Conservation (phyloP, 177 flowering plant genomes). For the Tripterygium wilfordii region DNA sequence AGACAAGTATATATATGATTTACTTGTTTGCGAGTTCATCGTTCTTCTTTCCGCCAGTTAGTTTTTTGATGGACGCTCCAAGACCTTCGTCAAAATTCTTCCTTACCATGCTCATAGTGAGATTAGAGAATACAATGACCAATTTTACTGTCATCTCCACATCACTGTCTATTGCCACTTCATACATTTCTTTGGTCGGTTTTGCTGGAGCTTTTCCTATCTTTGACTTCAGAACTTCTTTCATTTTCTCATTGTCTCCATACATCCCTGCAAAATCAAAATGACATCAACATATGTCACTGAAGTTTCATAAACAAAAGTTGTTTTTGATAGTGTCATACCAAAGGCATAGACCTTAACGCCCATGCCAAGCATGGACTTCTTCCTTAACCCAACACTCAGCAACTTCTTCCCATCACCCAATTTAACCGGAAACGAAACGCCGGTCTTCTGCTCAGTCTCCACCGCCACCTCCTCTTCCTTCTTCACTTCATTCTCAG, state of each 20-base stretch:
- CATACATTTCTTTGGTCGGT: slow-evolving; percentile 55
- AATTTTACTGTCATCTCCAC: slow-evolving; percentile 40
- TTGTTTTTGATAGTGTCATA: slow-evolving; percentile 4
- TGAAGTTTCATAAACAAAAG: neutral
- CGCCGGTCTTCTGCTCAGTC: slow-evolving; percentile 56
- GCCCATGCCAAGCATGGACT: slow-evolving; percentile 43
- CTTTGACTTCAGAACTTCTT: slow-evolving; percentile 41
- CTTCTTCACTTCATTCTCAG: slow-evolving; percentile 1
- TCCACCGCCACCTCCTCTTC: slow-evolving; percentile 29
- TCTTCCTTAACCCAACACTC: slow-evolving; percentile 53
- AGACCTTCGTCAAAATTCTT: slow-evolving; percentile 55
- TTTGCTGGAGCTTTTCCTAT: slow-evolving; percentile 43
- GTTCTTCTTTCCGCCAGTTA: slow-evolving; percentile 45
- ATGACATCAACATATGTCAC: neutral
- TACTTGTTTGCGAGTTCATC: slow-evolving; percentile 55
- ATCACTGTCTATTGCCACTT: slow-evolving; percentile 50
- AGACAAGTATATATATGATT: neutral
- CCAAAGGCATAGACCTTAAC: slow-evolving; percentile 61
- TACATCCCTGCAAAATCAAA: slow-evolving; percentile 42
- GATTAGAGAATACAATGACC: slow-evolving; percentile 41
- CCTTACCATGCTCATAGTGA: slow-evolving; percentile 57
- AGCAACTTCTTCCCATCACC: slow-evolving; percentile 45
- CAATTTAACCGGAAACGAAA: slow-evolving; percentile 46
- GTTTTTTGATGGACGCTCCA: slow-evolving; percentile 53
- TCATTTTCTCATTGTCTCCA: slow-evolving; percentile 46